Evolutionary conservation across 192 early-diverging fungal species (phyloP).

Genomic region (Backusella circina): DNA sequence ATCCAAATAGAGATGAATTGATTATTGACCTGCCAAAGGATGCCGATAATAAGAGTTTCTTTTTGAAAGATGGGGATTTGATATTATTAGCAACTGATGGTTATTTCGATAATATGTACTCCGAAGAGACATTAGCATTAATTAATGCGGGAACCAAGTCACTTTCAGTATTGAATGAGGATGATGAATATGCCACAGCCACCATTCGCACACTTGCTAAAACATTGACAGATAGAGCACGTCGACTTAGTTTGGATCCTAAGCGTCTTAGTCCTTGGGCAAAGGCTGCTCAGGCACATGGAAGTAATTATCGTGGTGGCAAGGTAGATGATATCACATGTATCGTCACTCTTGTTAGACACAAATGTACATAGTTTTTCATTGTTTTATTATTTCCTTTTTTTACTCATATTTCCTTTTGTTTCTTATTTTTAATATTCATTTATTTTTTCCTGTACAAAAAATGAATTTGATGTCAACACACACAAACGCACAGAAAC

Average conservation of each 20-base stretch:
- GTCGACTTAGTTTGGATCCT: conserved; percentile 43
- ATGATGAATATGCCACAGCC: conserved; percentile 32
- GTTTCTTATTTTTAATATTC: neutral
- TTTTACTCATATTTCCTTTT: neutral
- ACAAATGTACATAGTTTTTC: neutral
- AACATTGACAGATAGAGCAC: conserved; percentile 49
- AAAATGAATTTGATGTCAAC: neutral
- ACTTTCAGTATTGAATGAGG: neutral
- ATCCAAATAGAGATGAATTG: conserved; percentile 43
- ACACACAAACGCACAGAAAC: neutral
- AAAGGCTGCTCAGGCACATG: conserved; percentile 41
- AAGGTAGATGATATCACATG: conserved; percentile 59
- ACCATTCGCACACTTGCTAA: conserved; percentile 44
- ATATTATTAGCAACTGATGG: conserved; percentile 58
- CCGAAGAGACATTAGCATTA: conserved; percentile 48
- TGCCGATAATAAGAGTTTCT: conserved; percentile 44
- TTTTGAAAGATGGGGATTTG: conserved; percentile 54
- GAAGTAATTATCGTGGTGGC: conserved; percentile 42
- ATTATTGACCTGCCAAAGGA: conserved; percentile 57
- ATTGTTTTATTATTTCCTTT: neutral
- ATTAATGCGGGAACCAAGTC: conserved; percentile 36
- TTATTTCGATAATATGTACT: conserved; percentile 59
- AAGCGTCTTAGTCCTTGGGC: conserved; percentile 50
- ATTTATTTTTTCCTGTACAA: neutral
- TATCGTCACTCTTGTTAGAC: conserved; percentile 45